phyloP scores from a whole-genome alignment of 2,329 filamentous ascomycete genomes.

The Penicillium sp. region DNA sequence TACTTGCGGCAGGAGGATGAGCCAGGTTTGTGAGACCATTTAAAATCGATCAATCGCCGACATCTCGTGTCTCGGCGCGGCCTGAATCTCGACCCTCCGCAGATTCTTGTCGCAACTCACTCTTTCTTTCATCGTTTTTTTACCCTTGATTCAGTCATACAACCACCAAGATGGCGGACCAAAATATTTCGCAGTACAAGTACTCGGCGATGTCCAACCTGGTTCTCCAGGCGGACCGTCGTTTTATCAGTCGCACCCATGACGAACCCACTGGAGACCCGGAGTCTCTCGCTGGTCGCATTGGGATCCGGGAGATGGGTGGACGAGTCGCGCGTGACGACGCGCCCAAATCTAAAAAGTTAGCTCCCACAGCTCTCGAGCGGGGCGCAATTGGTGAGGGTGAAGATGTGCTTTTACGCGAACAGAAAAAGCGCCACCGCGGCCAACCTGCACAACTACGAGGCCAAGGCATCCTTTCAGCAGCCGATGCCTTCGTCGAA shows the following conservation, averaged over 20 bases:
- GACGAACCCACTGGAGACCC: constrained; percentile 97
- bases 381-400: constrained; percentile 75
- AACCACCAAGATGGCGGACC: constrained; percentile 62
- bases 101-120: constrained; percentile 29
- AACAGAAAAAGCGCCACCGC: constrained; percentile 81
- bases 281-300: constrained; percentile 89
- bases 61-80: constrained; percentile 32
- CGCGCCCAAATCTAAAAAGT: constrained; percentile 78
- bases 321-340: constrained; percentile 74
- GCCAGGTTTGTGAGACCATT: constrained; percentile 37
- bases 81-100: constrained; percentile 33
- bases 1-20: constrained; percentile 36
- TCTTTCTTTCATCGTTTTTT: constrained; percentile 17
- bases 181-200: constrained; percentile 90
- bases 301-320: constrained; percentile 95
- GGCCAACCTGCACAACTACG: constrained; percentile 68
- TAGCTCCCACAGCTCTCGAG: constrained; percentile 67
- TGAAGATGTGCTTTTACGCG: constrained; percentile 75
- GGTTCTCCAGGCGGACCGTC: constrained; percentile 98
- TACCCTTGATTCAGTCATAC: constrained; percentile 10
- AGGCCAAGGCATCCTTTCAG: constrained; percentile 75
- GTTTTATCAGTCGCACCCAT: constrained; percentile 86
- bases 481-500: constrained; percentile 82
- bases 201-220: constrained; percentile 99
- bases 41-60: constrained; percentile 24